Percentiles rank a stretch among this genome's conserved stretches.
These are phyloP conservation scores for Xylaria multiplex DNA, from an alignment of 2,329 filamentous ascomycete species.

Conservation along the genomic window DNA sequence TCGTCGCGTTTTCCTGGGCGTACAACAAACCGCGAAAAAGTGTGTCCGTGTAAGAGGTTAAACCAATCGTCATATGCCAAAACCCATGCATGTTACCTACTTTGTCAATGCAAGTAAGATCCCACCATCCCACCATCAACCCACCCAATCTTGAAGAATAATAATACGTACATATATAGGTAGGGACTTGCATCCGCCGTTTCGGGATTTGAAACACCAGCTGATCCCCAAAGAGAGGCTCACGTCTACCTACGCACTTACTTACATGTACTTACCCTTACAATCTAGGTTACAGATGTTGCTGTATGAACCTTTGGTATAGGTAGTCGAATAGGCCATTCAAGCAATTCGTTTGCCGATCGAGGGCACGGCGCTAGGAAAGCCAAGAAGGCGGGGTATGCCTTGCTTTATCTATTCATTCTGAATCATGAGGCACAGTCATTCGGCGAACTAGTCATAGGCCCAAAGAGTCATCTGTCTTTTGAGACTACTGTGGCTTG, in stretches of 20 bases:
- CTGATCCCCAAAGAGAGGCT: conserved; percentile 9
- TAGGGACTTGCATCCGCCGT: conserved; percentile 32
- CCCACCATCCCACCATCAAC: conserved; percentile 12
- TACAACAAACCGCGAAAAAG: background rate
- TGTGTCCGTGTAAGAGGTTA: conserved; percentile 20
- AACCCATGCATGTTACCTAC: conserved; percentile 4
- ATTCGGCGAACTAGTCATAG: conserved; percentile 21
- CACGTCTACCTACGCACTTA: conserved; percentile 11
- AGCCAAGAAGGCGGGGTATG: conserved; percentile 27
- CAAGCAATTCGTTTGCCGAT: background rate
- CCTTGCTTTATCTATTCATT: conserved; percentile 7
- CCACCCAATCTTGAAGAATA: background rate
- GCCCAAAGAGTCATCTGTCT: conserved; percentile 17
- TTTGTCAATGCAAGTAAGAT: conserved; percentile 34
- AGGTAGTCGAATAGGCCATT: background rate
- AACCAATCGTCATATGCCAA: conserved; percentile 26
- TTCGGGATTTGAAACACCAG: conserved; percentile 34
- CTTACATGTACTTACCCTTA: too few species aligned
- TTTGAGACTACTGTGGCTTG: background rate
- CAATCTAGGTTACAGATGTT: background rate
- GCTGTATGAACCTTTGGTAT: background rate
- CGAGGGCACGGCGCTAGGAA: conserved; percentile 1
- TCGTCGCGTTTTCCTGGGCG: background rate
- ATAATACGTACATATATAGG: conserved; percentile 31
- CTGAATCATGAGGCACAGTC: conserved; percentile 25